These are phyloP conservation scores for Amylocystis lapponica DNA, from an alignment of 768 basidiomycete species.

Conservation along the genomic window DNA sequence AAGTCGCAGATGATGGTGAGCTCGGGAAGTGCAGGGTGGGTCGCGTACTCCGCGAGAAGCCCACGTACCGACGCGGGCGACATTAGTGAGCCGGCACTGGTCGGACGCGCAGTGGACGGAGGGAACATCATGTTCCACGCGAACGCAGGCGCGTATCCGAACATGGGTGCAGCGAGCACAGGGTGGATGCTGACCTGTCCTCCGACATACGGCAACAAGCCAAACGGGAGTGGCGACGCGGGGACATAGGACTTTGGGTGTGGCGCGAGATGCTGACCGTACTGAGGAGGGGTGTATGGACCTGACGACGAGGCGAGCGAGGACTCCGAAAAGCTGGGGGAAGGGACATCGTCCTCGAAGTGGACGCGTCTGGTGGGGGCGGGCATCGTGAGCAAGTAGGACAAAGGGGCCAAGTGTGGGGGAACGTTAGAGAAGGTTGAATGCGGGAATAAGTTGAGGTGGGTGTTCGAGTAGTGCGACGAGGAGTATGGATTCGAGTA, in stretches of 20 bases:
- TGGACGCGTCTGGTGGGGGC: conserved; percentile 18
- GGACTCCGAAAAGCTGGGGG: conserved; percentile 14
- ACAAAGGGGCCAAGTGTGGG: no score
- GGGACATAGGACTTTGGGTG: conserved; percentile 1
- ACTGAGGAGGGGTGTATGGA: conserved; percentile 14
- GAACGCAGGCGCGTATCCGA: conserved; percentile 5
- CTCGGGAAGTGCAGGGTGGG: conserved; percentile 21
- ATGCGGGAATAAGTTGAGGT: no score
- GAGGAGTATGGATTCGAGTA: no score
- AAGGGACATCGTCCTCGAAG: conserved; percentile 14
- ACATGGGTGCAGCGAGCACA: conserved; percentile 15
- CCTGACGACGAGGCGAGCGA: conserved; percentile 17
- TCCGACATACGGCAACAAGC: conserved; percentile 3
- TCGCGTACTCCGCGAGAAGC: conserved; percentile 25
- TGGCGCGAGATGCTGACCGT: conserved; percentile 1
- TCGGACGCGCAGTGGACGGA: conserved; percentile 2
- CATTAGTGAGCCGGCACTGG: not conserved
- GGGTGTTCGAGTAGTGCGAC: no score
- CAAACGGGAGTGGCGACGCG: conserved; percentile 2
- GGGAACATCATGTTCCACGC: conserved; percentile 11
- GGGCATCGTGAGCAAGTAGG: conserved; percentile 11
- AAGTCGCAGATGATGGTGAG: conserved; percentile 26
- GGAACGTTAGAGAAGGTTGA: no score
- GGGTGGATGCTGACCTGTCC: conserved; percentile 10
- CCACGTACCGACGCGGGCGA: no score